phyloP scores from a whole-genome alignment of 345 rosid genomes.

The Boechera retrofracta region DNA sequence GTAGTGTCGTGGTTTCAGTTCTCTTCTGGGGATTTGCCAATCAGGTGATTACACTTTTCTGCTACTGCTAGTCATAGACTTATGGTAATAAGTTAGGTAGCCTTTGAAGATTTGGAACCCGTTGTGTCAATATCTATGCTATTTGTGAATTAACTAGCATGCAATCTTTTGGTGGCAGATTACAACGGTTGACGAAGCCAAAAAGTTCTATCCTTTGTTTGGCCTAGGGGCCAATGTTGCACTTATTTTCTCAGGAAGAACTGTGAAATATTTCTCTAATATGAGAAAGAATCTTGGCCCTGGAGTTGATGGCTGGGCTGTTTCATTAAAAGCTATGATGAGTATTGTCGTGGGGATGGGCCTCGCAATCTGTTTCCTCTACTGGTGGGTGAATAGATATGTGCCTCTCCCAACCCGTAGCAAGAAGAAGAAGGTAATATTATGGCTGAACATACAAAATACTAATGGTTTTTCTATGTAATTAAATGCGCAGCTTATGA shows the following conservation, averaged over 20 bases:
- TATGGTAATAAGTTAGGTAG: constrained; percentile 4
- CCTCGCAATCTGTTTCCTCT: constrained; percentile 72
- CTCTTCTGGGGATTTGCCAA: constrained; percentile 98
- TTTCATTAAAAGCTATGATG: constrained; percentile 96
- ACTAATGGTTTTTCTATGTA: constrained; percentile 10
- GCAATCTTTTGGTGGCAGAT: constrained; percentile 60
- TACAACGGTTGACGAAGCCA: constrained; percentile 95
- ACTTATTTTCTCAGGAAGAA: constrained; percentile 90
- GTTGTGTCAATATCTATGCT: background rate
- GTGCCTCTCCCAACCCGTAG: constrained; percentile 90
- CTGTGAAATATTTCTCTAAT: constrained; percentile 94
- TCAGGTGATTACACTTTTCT: constrained; percentile 61
- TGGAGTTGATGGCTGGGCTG: constrained; percentile 99
- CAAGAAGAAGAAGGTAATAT: constrained; percentile 91
- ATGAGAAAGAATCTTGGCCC: constrained; percentile 88
- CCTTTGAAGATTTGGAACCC: constrained; percentile 1
- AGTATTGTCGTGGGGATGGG: constrained; percentile 94
- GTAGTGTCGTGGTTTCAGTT: constrained; percentile 94
- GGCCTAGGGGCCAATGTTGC: constrained; percentile 98
- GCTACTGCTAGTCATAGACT: background rate
- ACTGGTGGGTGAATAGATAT: constrained; percentile 92
- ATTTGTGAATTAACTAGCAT: background rate
- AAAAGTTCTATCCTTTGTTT: constrained; percentile 89
- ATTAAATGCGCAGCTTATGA: background rate
- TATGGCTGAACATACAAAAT: background rate